Conservation (phyloP, 2,329 filamentous ascomycete species). For the Gaeumannomyces sp. region DNA sequence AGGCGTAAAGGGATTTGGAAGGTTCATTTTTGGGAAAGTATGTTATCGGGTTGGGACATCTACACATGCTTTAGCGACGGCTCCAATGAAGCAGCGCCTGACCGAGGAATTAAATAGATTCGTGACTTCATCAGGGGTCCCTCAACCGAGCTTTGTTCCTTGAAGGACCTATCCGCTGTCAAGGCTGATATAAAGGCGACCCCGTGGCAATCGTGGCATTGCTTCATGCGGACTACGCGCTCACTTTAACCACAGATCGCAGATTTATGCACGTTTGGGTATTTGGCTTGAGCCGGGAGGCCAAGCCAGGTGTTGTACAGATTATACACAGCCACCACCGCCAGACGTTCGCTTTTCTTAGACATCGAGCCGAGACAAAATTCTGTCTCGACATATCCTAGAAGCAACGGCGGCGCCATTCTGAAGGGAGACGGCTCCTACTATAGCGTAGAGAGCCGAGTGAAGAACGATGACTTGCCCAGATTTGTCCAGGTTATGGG, state of each 20-base stretch:
- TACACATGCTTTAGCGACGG: too few relatives aligned
- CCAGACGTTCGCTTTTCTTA: not conserved
- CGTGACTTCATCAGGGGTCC: too few relatives aligned
- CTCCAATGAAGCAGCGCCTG: too few relatives aligned
- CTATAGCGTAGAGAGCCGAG: slow-evolving; percentile 73
- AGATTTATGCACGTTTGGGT: not conserved
- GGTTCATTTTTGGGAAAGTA: too few relatives aligned
- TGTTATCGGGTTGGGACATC: too few relatives aligned
- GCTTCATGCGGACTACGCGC: not conserved
- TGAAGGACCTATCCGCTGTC: too few relatives aligned
- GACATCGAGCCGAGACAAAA: slow-evolving; percentile 40
- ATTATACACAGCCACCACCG: not conserved
- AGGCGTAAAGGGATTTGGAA: too few relatives aligned
- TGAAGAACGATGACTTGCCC: slow-evolving; percentile 70
- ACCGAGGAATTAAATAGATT: too few relatives aligned
- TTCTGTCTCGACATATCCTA: slow-evolving; percentile 67
- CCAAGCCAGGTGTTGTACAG: slow-evolving; percentile 6
- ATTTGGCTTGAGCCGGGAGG: not conserved
- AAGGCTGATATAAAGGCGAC: too few relatives aligned
- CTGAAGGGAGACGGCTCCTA: slow-evolving; percentile 86
- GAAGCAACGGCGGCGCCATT: slow-evolving; percentile 74
- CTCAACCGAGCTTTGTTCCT: too few relatives aligned
- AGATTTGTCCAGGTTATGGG: slow-evolving; percentile 62
- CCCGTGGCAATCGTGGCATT: too few relatives aligned
- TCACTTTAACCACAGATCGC: not conserved